Percentiles rank a stretch among this genome's conserved stretches.
Evolutionary conservation across 768 basidiomycete species (phyloP).

Genomic region (Cystofilobasidium bisporidii): DNA sequence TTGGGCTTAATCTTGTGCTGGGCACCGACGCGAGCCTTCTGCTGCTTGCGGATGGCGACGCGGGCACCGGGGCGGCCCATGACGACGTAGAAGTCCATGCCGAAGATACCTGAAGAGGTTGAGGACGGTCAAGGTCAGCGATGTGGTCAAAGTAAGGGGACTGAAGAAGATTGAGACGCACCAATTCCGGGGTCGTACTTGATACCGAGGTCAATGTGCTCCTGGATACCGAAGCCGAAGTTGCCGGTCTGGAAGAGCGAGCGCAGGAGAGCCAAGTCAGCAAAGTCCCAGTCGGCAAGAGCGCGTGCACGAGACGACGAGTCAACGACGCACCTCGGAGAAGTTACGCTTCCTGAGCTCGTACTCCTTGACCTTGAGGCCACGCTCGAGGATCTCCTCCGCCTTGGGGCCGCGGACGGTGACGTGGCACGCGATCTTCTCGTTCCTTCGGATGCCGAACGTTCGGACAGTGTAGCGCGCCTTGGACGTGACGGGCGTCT

Average conservation of each 20-base stretch:
- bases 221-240: conserved; percentile 98
- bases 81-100: conserved; percentile 92
- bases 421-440: conserved; percentile 83
- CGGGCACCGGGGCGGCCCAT: conserved; percentile 94
- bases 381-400: conserved; percentile 98
- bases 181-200: conserved; percentile 97
- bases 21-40: conserved; percentile 76
- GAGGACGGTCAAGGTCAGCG: not conserved
- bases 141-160: not conserved
- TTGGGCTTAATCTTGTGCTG: conserved; percentile 87
- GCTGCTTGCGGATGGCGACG: conserved; percentile 78
- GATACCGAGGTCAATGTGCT: conserved; percentile 98
- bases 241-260: conserved; percentile 85
- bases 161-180: not conserved
- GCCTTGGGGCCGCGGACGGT: conserved; percentile 99
- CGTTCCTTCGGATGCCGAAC: conserved; percentile 99
- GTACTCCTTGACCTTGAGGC: conserved; percentile 99
- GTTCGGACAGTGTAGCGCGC: conserved; percentile 98
- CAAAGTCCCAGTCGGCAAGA: too few relatives aligned
- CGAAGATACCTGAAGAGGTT: conserved; percentile 59
- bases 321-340: conserved; percentile 18
- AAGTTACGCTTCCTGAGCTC: conserved; percentile 65
- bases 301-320: not conserved
- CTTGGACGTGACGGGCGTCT: conserved; percentile 98
- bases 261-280: not conserved